Percentiles rank a stretch among this genome's conserved stretches.
Conservation (phyloP, 176 grass and related monocot species). For the Oryza meridionalis region DNA sequence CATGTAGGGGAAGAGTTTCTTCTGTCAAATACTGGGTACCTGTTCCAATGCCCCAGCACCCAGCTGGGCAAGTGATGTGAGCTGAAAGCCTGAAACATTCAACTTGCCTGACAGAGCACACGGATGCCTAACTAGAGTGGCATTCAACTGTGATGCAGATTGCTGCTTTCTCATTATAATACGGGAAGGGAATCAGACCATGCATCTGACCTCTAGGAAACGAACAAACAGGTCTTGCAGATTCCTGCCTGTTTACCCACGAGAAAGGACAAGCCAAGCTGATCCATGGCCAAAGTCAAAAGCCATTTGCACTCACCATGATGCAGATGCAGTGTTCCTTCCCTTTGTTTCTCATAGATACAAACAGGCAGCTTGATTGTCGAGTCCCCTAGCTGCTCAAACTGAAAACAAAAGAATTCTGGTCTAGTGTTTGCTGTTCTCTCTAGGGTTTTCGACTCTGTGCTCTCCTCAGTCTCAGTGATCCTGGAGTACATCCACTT, state of each 20-base stretch:
- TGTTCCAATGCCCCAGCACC: background rate
- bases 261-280: constrained; percentile 8
- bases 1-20: background rate
- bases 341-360: constrained; percentile 32
- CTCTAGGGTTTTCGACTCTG: too few species aligned
- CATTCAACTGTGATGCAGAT: constrained; percentile 2
- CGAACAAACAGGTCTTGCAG: constrained; percentile 44
- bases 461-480: too few species aligned
- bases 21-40: background rate
- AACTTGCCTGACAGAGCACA: constrained; percentile 38
- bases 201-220: constrained; percentile 50
- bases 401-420: background rate
- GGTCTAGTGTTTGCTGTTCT: background rate
- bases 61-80: background rate
- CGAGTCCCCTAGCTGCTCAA: background rate
- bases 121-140: background rate
- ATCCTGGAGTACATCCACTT: too few species aligned
- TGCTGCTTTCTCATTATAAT: background rate
- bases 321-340: constrained; percentile 10
- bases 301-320: constrained; percentile 29
- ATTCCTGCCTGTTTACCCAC: constrained; percentile 32
- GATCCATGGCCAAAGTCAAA: constrained; percentile 43
- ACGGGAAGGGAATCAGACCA: constrained; percentile 29
- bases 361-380: constrained; percentile 29
- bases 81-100: constrained; percentile 24